These are phyloP conservation scores for Trypanosoma conorhini DNA, from an alignment of 208 protist species.

Conservation along the genomic window DNA sequence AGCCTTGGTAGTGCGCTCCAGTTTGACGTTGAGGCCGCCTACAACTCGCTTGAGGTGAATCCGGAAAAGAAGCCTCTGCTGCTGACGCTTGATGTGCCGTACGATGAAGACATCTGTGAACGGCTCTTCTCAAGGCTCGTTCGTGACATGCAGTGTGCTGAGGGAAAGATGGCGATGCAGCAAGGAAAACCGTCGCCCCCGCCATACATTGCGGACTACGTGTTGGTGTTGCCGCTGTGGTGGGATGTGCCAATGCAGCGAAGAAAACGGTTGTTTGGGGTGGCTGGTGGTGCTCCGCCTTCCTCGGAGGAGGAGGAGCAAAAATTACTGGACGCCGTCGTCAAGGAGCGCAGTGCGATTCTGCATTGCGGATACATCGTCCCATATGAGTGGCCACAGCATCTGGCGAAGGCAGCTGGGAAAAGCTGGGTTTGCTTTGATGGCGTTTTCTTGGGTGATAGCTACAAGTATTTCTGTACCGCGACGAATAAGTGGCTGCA, in stretches of 20 bases:
- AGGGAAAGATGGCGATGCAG: background rate
- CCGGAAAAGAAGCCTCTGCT: slow-evolving; percentile 50
- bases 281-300: slow-evolving; percentile 1
- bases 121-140: slow-evolving; percentile 79
- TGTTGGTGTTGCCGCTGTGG: slow-evolving; percentile 86
- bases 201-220: slow-evolving; percentile 56
- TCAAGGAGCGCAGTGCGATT: slow-evolving; percentile 48
- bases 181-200: background rate
- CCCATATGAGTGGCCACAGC: slow-evolving; percentile 60
- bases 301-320: slow-evolving; percentile 9
- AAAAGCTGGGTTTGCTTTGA: slow-evolving; percentile 74
- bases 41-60: slow-evolving; percentile 38
- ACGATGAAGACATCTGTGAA: slow-evolving; percentile 91
- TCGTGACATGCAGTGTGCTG: slow-evolving; percentile 46
- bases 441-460: slow-evolving; percentile 71
- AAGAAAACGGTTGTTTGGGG: slow-evolving; percentile 64
- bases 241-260: slow-evolving; percentile 72
- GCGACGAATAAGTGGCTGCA: slow-evolving; percentile 72
- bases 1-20: slow-evolving; percentile 81
- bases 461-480: slow-evolving; percentile 87
- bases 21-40: slow-evolving; percentile 48
- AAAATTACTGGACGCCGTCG: slow-evolving; percentile 23
- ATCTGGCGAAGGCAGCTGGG: slow-evolving; percentile 47
- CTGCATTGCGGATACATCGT: slow-evolving; percentile 62
- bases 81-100: slow-evolving; percentile 86